Evolutionary conservation across 495 filamentous ascomycete species (phyloP), one percentile per base, ranked within the genome.

Genomic region (Apiosordaria backusii): DNA sequence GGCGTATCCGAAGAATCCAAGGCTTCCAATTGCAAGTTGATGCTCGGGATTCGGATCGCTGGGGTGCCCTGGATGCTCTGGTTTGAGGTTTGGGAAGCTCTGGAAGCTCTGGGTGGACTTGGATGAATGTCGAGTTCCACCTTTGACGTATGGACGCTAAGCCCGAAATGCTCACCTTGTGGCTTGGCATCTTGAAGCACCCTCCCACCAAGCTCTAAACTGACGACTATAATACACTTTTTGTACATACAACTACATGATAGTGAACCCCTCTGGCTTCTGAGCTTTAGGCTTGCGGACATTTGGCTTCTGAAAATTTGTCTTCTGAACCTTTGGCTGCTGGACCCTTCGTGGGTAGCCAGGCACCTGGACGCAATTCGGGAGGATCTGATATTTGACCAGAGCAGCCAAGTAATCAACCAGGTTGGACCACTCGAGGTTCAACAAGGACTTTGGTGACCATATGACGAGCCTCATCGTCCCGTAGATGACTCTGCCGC

Each of bases 401-500:
- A 45, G 2, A 7, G 9, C 35, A 13, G 5, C 35, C 35, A 45
- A 15, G 16, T 45, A 45, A 7, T 45, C 35, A 15, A 45, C 35
- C 35, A 45, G 16, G 5, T 45, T 15, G 4, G 10, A 3, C 35
- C 35, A 45, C 16, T 45, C 35, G 35, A 45, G 10, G 9, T 13
- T 45, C 35, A 45, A 15, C 16, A 45, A 13, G 10, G 35, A 13
- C 35, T 13, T 45, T 45, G 35, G 35, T 45, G 35, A 45, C 35
- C 35, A 45, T 45, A 45, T 45, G 10, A 45, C 35, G 2, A 45
- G 9, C 10, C 10, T 45, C 16, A 45, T 45, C 9, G 35, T 45
- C 25, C 78, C 77, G 50, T 71, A 63, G 10, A 79, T 50, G 1
- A 64, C 69, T 23, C 18, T 16, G 21, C 13, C 19, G 10, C 16